Base-by-base conservation (phyloP, 768 basidiomycete species). In the Cystobasidium onofrii region DNA sequence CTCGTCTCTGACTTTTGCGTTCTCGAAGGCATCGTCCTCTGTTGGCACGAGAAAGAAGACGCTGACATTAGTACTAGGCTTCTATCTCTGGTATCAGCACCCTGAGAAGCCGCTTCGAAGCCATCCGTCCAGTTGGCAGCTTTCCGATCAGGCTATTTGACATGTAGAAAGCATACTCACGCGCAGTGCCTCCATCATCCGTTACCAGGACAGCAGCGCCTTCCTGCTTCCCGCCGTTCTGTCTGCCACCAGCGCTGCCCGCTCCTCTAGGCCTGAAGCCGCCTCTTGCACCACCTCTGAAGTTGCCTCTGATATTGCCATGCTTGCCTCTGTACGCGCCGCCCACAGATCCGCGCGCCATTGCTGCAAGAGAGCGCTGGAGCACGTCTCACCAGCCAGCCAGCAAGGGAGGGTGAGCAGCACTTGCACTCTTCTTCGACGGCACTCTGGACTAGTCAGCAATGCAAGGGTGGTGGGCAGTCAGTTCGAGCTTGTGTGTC, bases 1-100 rank as follows among this genome's bases (percentile, higher is more conserved):
- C 78, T 95, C 92, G 81, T 98, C 92, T 75, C 77, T 75, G 27
- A 62, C 74, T 69, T 75, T 75, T 0, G 75, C 76, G 3, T 77
- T 60, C 27, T 73, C 73, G 20, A 74, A 63, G 3, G 69, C 44
- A 29, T 71, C 69, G 54, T 71, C 69, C 17, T 27, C 69, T 71
- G 27, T 31, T 25, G 15, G 18, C 10, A 23, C 25, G 9, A 4
- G 46, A 20, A 50, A 63, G 3, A 3, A 63, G 3, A 36, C 36
- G 10, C 9, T 9, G 15, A 3, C 10, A 9, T n/a, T 29, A 31
- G 27, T 27, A 3, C 4, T 9, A 10, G 33, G 7, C 33, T 63
- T 34, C 33, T 63, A n/a, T 6, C 33, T n/a, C 3, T 12, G 25
- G n/a, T n/a, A n/a, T n/a, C n/a, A n/a, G n/a, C n/a, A n/a, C n/a